Evolutionary conservation across 306 rosid species (phyloP).

Genomic region (Castanospermum australe): DNA sequence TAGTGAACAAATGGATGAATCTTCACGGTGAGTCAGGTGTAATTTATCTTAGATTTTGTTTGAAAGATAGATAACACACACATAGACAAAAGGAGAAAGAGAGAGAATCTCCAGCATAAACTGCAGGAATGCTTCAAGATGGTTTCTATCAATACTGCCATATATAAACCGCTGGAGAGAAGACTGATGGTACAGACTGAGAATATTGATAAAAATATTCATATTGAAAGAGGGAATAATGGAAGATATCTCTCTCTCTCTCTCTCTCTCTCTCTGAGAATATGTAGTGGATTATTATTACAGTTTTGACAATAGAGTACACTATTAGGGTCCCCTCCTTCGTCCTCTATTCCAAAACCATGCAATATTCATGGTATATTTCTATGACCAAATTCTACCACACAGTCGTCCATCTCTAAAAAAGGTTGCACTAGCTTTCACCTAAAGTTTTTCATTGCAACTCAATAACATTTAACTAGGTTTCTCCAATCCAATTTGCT

Average conservation of each 20-base stretch:
- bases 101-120: constrained; percentile 34
- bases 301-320: constrained; percentile 38
- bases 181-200: constrained; percentile 36
- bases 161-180: constrained; percentile 13
- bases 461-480: not conserved
- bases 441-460: not conserved
- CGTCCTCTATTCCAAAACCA: constrained; percentile 24
- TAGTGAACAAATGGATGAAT: constrained; percentile 10
- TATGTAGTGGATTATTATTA: constrained; percentile 38
- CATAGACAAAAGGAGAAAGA: not conserved
- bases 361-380: not conserved
- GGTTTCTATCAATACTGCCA: constrained; percentile 19
- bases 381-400: constrained; percentile 27
- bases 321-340: constrained; percentile 31
- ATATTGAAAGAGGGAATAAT: not conserved
- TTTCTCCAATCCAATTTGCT: not conserved
- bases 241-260: too few relatives aligned
- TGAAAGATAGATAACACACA: not conserved
- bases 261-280: too few relatives aligned
- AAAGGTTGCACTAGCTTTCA: constrained; percentile 21
- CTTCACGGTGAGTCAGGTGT: not conserved
- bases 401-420: constrained; percentile 11
- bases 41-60: constrained; percentile 15
- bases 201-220: constrained; percentile 17
- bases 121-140: constrained; percentile 23